Base-by-base conservation (phyloP, 352 stramenopile genomes). In the Phytophthora uliginosa region DNA sequence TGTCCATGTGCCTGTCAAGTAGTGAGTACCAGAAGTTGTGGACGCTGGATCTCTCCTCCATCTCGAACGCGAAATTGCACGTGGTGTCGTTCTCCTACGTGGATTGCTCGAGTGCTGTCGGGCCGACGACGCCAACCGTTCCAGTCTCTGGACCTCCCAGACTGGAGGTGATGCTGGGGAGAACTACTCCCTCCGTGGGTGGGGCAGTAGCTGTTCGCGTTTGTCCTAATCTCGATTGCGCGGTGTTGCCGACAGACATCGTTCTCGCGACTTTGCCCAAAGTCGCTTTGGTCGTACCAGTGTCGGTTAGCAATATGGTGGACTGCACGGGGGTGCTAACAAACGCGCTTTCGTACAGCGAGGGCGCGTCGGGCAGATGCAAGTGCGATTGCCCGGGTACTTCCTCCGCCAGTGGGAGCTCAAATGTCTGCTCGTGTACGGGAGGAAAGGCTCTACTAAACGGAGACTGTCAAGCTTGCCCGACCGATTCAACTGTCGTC, bases 1-100 rank as follows among this genome's bases (percentile, higher is more conserved):
- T 61, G 13, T 61, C 55, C 55, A 50, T 22, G 34, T 61, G 55
- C 13, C 55, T 61, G 10, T 18, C 33, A 0, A 28, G 7, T 10
- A 31, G 2, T 3, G 54, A 61, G 36, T 61, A 61, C 55, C 31
- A 24, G 34, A 61, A 61, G 55, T 13, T 61, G 4, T 61, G 55
- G 55, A 50, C 13, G 9, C 40, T 61, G 22, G 7, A 5, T 9
- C 24, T 15, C 22, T 61, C 28, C n/a, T 26, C 33, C 20, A 22
- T 61, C 55, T 61, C 55, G 13, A 61, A 33, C 7, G 55, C 55
- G 4, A 61, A 20, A 7, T n/a, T 51, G 10, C 13, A 18, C 26
- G 18, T 20, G 2, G n/a, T 61, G 4, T n/a, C n/a, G n/a, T 61
- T 45, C 20, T 48, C 55, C 2, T 61, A 61, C 34, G 15, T 61